Evolutionary conservation across 768 basidiomycete species (phyloP).

Genomic region (Suillus variegatus): DNA sequence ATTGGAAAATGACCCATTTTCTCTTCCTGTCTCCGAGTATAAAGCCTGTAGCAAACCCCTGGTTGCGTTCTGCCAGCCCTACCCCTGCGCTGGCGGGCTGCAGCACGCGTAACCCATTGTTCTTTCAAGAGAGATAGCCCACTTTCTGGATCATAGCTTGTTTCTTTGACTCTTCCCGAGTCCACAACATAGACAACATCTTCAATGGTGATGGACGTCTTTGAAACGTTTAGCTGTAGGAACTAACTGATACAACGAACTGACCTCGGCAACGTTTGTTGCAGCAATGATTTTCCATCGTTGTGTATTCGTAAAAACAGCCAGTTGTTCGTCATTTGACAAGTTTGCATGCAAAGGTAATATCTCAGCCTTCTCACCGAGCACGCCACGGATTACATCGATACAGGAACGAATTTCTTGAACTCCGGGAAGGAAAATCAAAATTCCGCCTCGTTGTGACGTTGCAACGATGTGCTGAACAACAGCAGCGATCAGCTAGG

Average conservation of each 20-base stretch:
- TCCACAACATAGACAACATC: constrained; percentile 88
- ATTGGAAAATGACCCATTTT: constrained; percentile 72
- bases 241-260: constrained; percentile 14
- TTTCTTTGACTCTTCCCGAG: constrained; percentile 84
- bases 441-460: constrained; percentile 59
- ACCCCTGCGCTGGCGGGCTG: constrained; percentile 82
- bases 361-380: constrained; percentile 45
- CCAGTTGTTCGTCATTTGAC: constrained; percentile 78
- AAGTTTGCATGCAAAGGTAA: constrained; percentile 90
- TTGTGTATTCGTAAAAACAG: constrained; percentile 64
- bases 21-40: constrained; percentile 70
- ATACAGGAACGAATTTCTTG: constrained; percentile 84
- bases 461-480: constrained; percentile 63
- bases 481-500: constrained; percentile 64
- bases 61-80: constrained; percentile 87
- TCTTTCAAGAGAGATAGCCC: constrained; percentile 80
- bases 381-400: constrained; percentile 47
- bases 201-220: constrained; percentile 92
- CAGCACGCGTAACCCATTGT: constrained; percentile 75
- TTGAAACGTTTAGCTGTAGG: constrained; percentile 2
- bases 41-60: constrained; percentile 87
- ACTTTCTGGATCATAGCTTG: constrained; percentile 64
- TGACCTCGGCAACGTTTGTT: constrained; percentile 89
- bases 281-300: constrained; percentile 85
- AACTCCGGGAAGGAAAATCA: constrained; percentile 91